Evolutionary conservation across 2,329 filamentous ascomycete species (phyloP), one percentile per base, ranked within the genome.

Genomic region (Aspergillus novoparasiticus): DNA sequence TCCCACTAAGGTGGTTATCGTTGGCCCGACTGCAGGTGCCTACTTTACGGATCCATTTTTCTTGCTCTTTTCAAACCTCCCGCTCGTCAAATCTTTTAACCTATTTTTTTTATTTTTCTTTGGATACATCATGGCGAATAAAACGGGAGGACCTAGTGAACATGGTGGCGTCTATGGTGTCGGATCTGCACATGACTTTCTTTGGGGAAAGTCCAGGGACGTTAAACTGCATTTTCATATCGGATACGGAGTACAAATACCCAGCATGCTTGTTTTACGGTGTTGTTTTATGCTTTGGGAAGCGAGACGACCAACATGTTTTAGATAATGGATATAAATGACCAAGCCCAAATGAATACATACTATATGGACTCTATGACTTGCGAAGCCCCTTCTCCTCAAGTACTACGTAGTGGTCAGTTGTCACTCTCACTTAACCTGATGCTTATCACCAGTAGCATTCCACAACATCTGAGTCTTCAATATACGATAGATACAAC

Each of bases 241-340:
- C 12, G 51, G 32, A 61, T 62, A 58, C 66, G 65, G 71, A 71
- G 67, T 68, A 66, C 72, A 71, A 73, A 74, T 75, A 74, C 72
- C 73, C 72, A 66, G 71, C 70, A 69, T 70, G 65, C 71, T 67
- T 65, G 61, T 66, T 65, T 63, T 61, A 62, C 55, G 46, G 64
- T 60, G 65, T 71, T 65, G 62, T 64, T 65, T 63, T 61, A 59
- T 58, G 39, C 59, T 59, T 60, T n/a, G 62, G 60, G 46, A 62
- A 65, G 64, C 62, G 61, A 59, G 65, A 64, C 41, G 63, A 61
- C 58, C 59, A 59, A 55, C 58, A 66, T 60, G 58, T 61, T 23
- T 62, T 64, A 57, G 62, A 61, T 36, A 34, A 64, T 59, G 59
- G 50, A 64, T 53, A 61, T 62, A 60, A 60, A 65, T 39, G 60